Evolutionary conservation across 2,329 filamentous ascomycete genomes (phyloP).

Genomic region (Daldinia sp.): DNA sequence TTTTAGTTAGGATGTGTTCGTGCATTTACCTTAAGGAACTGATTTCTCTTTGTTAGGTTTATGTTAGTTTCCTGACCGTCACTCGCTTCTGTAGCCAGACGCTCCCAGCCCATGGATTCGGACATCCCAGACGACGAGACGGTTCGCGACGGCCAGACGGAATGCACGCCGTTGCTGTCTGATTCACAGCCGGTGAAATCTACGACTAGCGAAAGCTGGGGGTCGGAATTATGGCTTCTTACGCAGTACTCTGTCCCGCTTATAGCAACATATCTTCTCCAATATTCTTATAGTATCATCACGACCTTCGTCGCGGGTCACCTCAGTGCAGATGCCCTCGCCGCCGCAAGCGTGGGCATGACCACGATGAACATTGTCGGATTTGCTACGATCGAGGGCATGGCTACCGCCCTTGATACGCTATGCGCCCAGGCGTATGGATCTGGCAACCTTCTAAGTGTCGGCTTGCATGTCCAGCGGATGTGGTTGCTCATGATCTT

Average conservation of each 20-base stretch:
- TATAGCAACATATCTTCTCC: conserved; percentile 61
- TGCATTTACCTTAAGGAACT: background rate
- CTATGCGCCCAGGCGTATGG: conserved; percentile 62
- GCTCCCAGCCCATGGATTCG: conserved; percentile 10
- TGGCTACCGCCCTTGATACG: conserved; percentile 60
- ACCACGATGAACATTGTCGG: conserved; percentile 64
- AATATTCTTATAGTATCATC: conserved; percentile 61
- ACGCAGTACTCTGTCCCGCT: conserved; percentile 56
- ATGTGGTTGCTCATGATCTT: conserved; percentile 60
- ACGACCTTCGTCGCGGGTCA: conserved; percentile 62
- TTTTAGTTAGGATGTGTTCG: background rate
- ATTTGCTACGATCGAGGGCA: conserved; percentile 59
- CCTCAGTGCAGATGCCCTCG: conserved; percentile 60
- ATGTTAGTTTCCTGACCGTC: background rate
- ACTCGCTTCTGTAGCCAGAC: background rate
- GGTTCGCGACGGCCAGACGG: conserved; percentile 2
- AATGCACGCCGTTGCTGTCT: conserved; percentile 37
- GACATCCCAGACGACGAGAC: conserved; percentile 9
- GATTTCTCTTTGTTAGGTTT: background rate
- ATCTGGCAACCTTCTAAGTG: conserved; percentile 55
- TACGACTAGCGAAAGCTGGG: conserved; percentile 19
- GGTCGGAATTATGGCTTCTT: conserved; percentile 43
- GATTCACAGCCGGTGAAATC: conserved; percentile 25
- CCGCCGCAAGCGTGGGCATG: conserved; percentile 59
- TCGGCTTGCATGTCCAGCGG: conserved; percentile 61